phyloP scores from a whole-genome alignment of 768 basidiomycete species.

The Naematelia aurantialba region DNA sequence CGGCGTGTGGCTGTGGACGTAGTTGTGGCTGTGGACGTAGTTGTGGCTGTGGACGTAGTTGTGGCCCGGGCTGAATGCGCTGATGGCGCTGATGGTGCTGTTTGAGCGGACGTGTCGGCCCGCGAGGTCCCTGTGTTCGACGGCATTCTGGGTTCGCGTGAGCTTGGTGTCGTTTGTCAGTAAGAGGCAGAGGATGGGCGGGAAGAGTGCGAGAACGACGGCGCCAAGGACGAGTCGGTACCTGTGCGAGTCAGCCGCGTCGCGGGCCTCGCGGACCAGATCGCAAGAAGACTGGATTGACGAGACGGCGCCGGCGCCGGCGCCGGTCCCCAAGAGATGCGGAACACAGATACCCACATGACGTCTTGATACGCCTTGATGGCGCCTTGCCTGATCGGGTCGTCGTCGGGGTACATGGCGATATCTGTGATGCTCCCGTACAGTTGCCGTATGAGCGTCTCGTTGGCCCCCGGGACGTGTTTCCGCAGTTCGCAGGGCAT shows the following conservation, averaged over 20 bases:
- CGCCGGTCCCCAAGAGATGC: background rate
- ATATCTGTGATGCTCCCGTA: conserved; percentile 62
- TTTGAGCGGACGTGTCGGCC: conserved; percentile 21
- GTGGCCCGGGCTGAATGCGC: no score
- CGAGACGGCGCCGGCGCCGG: no score
- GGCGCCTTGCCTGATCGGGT: conserved; percentile 64
- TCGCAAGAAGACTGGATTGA: background rate
- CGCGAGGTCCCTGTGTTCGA: conserved; percentile 54
- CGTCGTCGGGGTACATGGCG: conserved; percentile 52
- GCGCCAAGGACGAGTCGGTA: conserved; percentile 56
- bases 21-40: no score
- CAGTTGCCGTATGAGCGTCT: conserved; percentile 50
- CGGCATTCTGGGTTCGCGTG: conserved; percentile 67
- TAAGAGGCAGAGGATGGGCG: conserved; percentile 61
- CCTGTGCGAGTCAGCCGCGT: conserved; percentile 1
- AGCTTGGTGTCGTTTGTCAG: conserved; percentile 67
- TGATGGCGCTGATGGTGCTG: no score
- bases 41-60: no score
- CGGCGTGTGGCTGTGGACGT: no score
- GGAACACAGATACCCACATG: conserved; percentile 20
- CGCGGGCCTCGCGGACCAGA: background rate
- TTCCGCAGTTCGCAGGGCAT: conserved; percentile 64
- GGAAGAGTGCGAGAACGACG: conserved; percentile 57
- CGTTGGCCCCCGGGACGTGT: conserved; percentile 56
- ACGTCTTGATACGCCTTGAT: conserved; percentile 56